A percentile compares a stretch with the other conserved stretches of the same genome.
Evolutionary conservation across 2,329 filamentous ascomycete genomes (phyloP).

Genomic region (Aspergillus calidoustus): DNA sequence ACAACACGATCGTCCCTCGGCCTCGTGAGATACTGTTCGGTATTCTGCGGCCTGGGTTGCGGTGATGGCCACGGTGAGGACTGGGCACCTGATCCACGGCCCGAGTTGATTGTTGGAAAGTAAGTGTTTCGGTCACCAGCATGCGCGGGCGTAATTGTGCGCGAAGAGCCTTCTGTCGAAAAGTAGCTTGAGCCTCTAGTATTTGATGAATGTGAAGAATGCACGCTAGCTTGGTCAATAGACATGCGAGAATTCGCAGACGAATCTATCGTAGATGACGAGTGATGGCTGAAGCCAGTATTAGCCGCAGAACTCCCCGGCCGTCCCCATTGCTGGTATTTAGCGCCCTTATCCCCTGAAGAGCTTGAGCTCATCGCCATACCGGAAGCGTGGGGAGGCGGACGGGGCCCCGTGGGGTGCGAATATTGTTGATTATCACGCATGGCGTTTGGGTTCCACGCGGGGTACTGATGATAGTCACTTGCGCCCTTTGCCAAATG

Average conservation of each 20-base stretch:
- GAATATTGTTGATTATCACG: slow-evolving; percentile 56
- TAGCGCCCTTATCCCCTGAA: slow-evolving; percentile 69
- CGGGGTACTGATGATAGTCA: slow-evolving; percentile 91
- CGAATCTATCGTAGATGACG: slow-evolving; percentile 61
- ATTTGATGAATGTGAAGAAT: slow-evolving; percentile 64
- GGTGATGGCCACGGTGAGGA: slow-evolving; percentile 32
- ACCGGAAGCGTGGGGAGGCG: slow-evolving; percentile 58
- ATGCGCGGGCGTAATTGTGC: slow-evolving; percentile 47
- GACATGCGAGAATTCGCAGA: slow-evolving; percentile 61
- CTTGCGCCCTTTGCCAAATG: slow-evolving; percentile 76
- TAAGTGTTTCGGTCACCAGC: slow-evolving; percentile 40
- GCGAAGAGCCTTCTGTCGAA: slow-evolving; percentile 57
- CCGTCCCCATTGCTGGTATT: slow-evolving; percentile 77
- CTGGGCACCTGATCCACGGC: slow-evolving; percentile 38
- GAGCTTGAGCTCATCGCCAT: slow-evolving; percentile 73
- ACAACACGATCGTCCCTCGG: slow-evolving; percentile 70
- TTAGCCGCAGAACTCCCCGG: slow-evolving; percentile 61
- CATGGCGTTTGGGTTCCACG: slow-evolving; percentile 62
- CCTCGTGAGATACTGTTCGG: slow-evolving; percentile 47
- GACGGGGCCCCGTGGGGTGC: slow-evolving; percentile 65
- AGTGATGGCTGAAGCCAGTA: slow-evolving; percentile 59
- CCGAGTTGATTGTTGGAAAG: slow-evolving; percentile 30
- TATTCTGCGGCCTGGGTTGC: slow-evolving; percentile 36
- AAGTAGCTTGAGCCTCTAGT: slow-evolving; percentile 62
- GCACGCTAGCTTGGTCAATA: slow-evolving; percentile 68